Evolutionary conservation across 2,329 filamentous ascomycete species (phyloP).

Genomic region (Massarina eburnea): DNA sequence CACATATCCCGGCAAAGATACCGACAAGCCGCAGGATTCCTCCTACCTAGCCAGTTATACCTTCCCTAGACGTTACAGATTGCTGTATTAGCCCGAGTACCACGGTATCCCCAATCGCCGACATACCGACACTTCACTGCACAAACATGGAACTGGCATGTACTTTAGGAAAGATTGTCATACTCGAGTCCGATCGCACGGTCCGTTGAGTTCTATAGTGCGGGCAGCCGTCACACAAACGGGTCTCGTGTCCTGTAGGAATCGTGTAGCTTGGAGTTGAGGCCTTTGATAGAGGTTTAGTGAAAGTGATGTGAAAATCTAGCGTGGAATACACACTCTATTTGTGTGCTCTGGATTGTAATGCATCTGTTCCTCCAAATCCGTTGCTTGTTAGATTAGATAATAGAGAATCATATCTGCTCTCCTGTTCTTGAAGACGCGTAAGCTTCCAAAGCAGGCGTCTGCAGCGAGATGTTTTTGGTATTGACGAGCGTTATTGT

Average conservation of each 20-base stretch:
- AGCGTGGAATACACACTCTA: no score
- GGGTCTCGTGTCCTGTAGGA: constrained; percentile 2
- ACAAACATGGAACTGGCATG: background rate
- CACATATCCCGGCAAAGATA: no score
- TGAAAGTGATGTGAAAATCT: background rate
- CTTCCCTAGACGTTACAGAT: background rate
- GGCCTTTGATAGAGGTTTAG: background rate
- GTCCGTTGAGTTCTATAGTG: constrained; percentile 13
- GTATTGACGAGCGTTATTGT: constrained; percentile 5
- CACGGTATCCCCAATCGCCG: constrained; percentile 12
- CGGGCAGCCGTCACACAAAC: constrained; percentile 12
- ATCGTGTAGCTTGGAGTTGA: background rate
- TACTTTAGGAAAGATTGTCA: constrained; percentile 2
- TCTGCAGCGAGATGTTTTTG: constrained; percentile 23
- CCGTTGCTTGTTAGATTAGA: background rate
- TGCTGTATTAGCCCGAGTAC: constrained; percentile 1
- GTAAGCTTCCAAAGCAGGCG: constrained; percentile 29
- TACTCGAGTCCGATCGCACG: constrained; percentile 20
- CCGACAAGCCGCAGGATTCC: constrained; percentile 8
- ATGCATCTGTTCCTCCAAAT: background rate
- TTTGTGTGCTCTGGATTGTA: no score
- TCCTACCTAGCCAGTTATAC: constrained; percentile 4
- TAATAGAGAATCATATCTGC: background rate
- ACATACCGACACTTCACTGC: constrained; percentile 8
- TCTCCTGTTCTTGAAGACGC: constrained; percentile 24